Base-by-base conservation (phyloP, 371 early-diverging fungal species). In the Dichotomocladium elegans region DNA sequence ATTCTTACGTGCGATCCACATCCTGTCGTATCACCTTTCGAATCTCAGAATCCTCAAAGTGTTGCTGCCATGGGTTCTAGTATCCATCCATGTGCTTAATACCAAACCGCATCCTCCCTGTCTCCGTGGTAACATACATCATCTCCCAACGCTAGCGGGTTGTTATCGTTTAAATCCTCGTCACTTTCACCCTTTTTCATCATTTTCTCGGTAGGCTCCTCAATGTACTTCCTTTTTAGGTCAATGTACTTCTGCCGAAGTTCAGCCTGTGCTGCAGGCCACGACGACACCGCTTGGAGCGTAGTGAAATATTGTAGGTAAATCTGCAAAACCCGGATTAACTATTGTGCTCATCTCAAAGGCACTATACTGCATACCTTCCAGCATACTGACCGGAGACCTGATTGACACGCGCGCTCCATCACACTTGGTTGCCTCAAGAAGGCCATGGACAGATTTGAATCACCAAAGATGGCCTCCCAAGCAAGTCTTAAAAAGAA, bases 61-160 rank as follows among this genome's bases (percentile, higher is more conserved):
- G 93, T 64, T 91, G 93, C 42, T 82, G 84, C 96, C 96, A 96
- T 28, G 95, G 95, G 63, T 91, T 95, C 86, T 92, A 48, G 11
- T 19, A 47, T 26, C 6, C n/a, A 0, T 3, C 12, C 22, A 12
- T 3, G 6, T 48, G 7, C 29, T 27, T 3, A n/a, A 47, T 28
- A 31, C 4, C 25, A 25, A 17, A 4, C n/a, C n/a, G 4, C 22
- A 43, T 7, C 14, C 19, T 17, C 6, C 22, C 4, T 25, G 15
- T 33, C 33, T n/a, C 29, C 14, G 0, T 3, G 8, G 7, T 12
- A 8, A 40, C 71, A 48, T 72, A 90, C 89, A 47, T 84, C 87
- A 41, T 91, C 90, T 30, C 83, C 90, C 44, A 91, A 61, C 44
- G 90, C 86, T 35, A 95, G 77, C 5, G 96, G 96, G 59, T 95